Evolutionary conservation across 371 early-diverging fungal species (phyloP).

Genomic region (Rhizopus stolonifer): DNA sequence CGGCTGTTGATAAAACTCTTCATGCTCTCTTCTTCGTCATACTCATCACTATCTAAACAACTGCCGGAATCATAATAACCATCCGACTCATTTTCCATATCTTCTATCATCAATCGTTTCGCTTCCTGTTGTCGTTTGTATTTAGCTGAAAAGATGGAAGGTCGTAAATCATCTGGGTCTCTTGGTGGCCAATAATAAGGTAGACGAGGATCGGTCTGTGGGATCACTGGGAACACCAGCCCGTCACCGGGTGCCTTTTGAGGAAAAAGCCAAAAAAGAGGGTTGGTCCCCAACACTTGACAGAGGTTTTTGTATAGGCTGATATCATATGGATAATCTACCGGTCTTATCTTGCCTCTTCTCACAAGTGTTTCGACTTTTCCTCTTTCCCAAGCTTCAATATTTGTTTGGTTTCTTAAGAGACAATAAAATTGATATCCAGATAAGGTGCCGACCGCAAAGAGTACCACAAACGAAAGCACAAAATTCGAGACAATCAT

Average conservation of each 20-base stretch:
- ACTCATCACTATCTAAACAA: constrained; percentile 33
- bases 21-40: constrained; percentile 36
- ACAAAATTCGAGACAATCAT: constrained; percentile 77
- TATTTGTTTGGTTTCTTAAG: constrained; percentile 88
- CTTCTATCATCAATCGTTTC: constrained; percentile 14
- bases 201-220: constrained; percentile 26
- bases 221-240: constrained; percentile 59
- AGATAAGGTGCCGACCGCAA: constrained; percentile 82
- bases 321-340: constrained; percentile 77
- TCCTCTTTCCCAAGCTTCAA: constrained; percentile 83
- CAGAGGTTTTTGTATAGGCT: constrained; percentile 78
- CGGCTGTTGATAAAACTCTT: constrained; percentile 20
- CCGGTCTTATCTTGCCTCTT: constrained; percentile 59
- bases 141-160: constrained; percentile 38
- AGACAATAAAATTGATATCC: constrained; percentile 85
- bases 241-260: constrained; percentile 69
- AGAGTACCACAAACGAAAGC: constrained; percentile 68
- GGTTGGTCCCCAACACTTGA: constrained; percentile 74
- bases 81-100: constrained; percentile 28
- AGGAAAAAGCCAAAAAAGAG: constrained; percentile 73
- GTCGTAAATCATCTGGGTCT: constrained; percentile 38
- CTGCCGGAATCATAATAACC: constrained; percentile 44
- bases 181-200: constrained; percentile 41
- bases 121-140: constrained; percentile 36
- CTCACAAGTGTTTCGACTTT: constrained; percentile 78